Base-by-base conservation (phyloP, 805 yeast genomes). In the Suhomyces kilbournensis region DNA sequence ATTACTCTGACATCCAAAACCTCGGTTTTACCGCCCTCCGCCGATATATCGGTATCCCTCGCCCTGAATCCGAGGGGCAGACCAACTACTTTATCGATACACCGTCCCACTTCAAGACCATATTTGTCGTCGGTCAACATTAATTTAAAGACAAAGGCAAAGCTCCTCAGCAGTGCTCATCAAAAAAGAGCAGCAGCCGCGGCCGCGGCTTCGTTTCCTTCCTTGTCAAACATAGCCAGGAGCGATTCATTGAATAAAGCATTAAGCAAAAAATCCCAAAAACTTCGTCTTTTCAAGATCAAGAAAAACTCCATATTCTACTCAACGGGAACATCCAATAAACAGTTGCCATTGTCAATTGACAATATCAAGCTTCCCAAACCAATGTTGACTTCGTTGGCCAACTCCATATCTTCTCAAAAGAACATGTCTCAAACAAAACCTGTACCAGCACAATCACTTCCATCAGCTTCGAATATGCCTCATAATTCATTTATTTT, bases 241-340 rank as follows among this genome's bases (percentile, higher is more conserved):
- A 62, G 59, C 32, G 60, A 57, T 47, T 57, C 52, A 20, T 47
- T 40, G 19, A 55, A 46, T 22, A 32, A 32, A 32, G 35, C 35
- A 8, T 38, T 19, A n/a, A 50, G 47, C 34, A 23, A 20, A 47
- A 46, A 43, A 42, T 23, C 45, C 38, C 61, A 63, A 46, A 63
- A 59, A 53, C 63, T 75, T 56, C 69, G 66, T 53, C 64, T 75
- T 48, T 74, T 65, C 56, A 69, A 73, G 55, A 72, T 75, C 53
- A 74, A 71, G 57, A 66, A 67, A 48, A 62, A 63, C 54, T 67
- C 74, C 34, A 59, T 65, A n/a, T 71, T 63, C 59, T 69, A 71
- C 61, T 49, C 53, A 25, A 19, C 43, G 39, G 44, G 32, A 23
- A 8, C 43, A 6, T 44, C 52, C 12, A 48, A 46, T n/a, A 52